phyloP scores from a whole-genome alignment of 1,139 yeast species.

The Suhomyces wounanorum region DNA sequence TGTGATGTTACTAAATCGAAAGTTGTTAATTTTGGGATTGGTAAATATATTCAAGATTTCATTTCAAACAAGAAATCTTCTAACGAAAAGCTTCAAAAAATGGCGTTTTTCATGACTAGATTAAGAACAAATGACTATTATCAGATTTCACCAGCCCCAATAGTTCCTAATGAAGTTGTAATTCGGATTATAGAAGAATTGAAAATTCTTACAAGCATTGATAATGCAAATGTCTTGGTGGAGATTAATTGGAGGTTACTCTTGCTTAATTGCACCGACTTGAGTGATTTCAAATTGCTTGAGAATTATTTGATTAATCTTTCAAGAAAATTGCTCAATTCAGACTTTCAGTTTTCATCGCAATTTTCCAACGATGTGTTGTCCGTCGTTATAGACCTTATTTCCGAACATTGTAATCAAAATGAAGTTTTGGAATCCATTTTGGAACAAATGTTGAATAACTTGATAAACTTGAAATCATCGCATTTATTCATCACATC shows the following conservation, averaged over 20 bases:
- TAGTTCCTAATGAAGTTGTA: constrained; percentile 18
- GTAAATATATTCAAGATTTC: constrained; percentile 51
- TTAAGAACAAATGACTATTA: constrained; percentile 19
- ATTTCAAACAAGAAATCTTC: constrained; percentile 30
- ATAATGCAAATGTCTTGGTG: constrained; percentile 22
- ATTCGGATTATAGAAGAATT: constrained; percentile 15
- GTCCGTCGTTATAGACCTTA: constrained; percentile 18
- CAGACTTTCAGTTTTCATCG: constrained; percentile 14
- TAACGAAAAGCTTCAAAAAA: constrained; percentile 28
- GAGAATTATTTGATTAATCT: constrained; percentile 16
- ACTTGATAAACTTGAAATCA: constrained; percentile 19
- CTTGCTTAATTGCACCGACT: constrained; percentile 26
- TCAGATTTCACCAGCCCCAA: constrained; percentile 17
- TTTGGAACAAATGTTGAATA: constrained; percentile 8
- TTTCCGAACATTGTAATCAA: constrained; percentile 14
- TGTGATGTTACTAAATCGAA: constrained; percentile 47
- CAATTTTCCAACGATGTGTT: constrained; percentile 22
- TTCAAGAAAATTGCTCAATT: constrained; percentile 15
- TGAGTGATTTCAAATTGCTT: constrained; percentile 10
- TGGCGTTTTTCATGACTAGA: constrained; percentile 48
- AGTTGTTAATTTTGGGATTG: constrained; percentile 47
- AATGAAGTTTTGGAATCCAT: neutral
- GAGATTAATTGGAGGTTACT: constrained; percentile 45
- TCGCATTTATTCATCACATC: constrained; percentile 27
- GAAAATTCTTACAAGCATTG: constrained; percentile 12